These are phyloP conservation scores for Prunus mira DNA, from an alignment of 306 rosid genomes.

Conservation along the genomic window DNA sequence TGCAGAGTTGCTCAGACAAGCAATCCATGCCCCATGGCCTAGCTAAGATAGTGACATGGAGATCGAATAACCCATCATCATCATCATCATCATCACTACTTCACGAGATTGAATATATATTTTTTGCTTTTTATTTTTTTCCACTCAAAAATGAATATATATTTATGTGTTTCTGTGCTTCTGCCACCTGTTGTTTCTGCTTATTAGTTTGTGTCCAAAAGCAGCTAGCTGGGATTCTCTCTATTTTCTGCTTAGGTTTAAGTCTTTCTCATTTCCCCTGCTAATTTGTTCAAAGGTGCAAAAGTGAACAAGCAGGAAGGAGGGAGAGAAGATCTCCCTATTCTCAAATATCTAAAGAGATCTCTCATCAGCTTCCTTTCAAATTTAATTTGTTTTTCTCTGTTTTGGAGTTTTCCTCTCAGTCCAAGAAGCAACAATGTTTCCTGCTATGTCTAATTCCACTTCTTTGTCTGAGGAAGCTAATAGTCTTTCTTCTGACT, in stretches of 20 bases:
- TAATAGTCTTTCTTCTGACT: constrained; percentile 50
- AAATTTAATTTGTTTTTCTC: constrained; percentile 28
- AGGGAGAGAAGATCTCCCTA: not conserved
- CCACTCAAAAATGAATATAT: constrained; percentile 26
- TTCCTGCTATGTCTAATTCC: constrained; percentile 74
- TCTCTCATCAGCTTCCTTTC: not conserved
- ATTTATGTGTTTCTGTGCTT: not conserved
- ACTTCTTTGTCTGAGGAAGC: constrained; percentile 67
- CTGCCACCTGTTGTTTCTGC: constrained; percentile 10
- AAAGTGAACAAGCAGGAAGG: not conserved
- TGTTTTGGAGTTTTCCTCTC: constrained; percentile 56
- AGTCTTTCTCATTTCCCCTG: not conserved
- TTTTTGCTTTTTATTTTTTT: not conserved
- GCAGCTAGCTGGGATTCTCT: not conserved
- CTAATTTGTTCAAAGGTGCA: not conserved
- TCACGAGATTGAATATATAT: constrained; percentile 36
- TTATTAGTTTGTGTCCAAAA: too few relatives aligned
- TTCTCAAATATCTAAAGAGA: constrained; percentile 27
- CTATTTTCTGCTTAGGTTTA: not conserved
- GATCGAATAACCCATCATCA: constrained; percentile 45
- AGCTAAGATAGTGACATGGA: constrained; percentile 61
- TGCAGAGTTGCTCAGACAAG: constrained; percentile 56
- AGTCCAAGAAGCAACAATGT: constrained; percentile 41
- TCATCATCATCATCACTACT: constrained; percentile 33
- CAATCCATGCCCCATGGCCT: constrained; percentile 42